phyloP scores from a whole-genome alignment of 176 grass and related monocot species.

The Eleusine coracana region DNA sequence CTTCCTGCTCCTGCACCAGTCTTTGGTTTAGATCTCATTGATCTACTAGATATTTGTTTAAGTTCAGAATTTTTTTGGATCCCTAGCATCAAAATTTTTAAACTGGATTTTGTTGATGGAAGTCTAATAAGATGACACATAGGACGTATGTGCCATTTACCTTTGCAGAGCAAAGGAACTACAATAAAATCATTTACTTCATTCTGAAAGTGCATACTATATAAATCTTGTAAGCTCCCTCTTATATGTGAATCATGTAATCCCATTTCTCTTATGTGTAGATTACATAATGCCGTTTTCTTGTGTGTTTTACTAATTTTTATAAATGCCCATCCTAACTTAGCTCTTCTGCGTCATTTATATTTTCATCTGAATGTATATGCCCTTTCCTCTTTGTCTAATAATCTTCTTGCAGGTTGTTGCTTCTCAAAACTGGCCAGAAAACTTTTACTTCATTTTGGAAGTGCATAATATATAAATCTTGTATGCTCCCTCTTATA shows the following conservation, averaged over 20 bases:
- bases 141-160: not conserved
- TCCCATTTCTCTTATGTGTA: not conserved
- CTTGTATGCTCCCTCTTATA: too few species aligned
- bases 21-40: slow-evolving; percentile 7
- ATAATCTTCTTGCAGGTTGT: slow-evolving; percentile 57
- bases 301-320: slow-evolving; percentile 1
- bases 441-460: too few species aligned
- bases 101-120: not conserved
- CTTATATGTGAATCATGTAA: not conserved
- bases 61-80: not conserved
- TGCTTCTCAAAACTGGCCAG: slow-evolving; percentile 78
- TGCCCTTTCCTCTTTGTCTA: not conserved
- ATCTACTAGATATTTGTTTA: not conserved
- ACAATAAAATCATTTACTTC: not conserved
- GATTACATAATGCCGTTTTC: not conserved
- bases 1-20: not conserved
- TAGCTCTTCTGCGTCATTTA: slow-evolving; percentile 19
- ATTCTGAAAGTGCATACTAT: slow-evolving; percentile 14
- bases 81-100: not conserved
- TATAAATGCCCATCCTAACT: slow-evolving; percentile 9
- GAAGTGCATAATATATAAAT: too few species aligned
- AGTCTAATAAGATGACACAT: slow-evolving; percentile 1
- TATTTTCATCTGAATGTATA: not conserved
- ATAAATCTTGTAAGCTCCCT: not conserved
- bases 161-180: too few species aligned